Evolutionary conservation across 768 basidiomycete genomes (phyloP).

Genomic region (Lepiota brunneoincarnata): DNA sequence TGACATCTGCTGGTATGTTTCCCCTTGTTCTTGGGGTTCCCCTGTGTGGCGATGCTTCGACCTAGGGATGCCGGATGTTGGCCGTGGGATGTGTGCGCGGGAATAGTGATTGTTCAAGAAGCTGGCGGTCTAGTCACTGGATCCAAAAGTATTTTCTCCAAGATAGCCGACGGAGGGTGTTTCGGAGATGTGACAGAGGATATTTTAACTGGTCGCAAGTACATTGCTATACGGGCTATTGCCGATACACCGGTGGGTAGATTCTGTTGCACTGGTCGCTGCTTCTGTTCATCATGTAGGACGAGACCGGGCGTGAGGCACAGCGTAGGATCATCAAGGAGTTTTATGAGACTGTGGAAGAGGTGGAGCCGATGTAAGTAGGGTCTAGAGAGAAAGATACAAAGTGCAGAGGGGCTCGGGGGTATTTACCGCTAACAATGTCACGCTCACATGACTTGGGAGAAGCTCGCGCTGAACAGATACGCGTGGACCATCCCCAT

Average conservation of each 20-base stretch:
- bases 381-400: too few species aligned
- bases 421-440: background rate
- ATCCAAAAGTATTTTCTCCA: slow-evolving; percentile 46
- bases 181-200: slow-evolving; percentile 68
- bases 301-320: slow-evolving; percentile 48
- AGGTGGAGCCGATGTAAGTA: slow-evolving; percentile 59
- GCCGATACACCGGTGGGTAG: background rate
- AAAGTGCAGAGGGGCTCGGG: too few species aligned
- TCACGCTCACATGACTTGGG: background rate
- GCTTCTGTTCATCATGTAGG: background rate
- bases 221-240: slow-evolving; percentile 65
- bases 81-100: slow-evolving; percentile 92
- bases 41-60: background rate
- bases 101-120: slow-evolving; percentile 87
- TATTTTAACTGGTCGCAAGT: slow-evolving; percentile 75
- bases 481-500: slow-evolving; percentile 7
- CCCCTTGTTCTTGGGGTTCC: background rate
- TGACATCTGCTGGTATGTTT: slow-evolving; percentile 79
- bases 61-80: slow-evolving; percentile 76
- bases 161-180: slow-evolving; percentile 27
- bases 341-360: slow-evolving; percentile 81
- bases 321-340: slow-evolving; percentile 82
- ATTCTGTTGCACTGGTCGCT: background rate
- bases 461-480: background rate
- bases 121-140: slow-evolving; percentile 83